A percentile compares a stretch with the other conserved stretches of the same genome.
Evolutionary conservation across 495 filamentous ascomycete species (phyloP).

Genomic region (Aeminium ludgeri): DNA sequence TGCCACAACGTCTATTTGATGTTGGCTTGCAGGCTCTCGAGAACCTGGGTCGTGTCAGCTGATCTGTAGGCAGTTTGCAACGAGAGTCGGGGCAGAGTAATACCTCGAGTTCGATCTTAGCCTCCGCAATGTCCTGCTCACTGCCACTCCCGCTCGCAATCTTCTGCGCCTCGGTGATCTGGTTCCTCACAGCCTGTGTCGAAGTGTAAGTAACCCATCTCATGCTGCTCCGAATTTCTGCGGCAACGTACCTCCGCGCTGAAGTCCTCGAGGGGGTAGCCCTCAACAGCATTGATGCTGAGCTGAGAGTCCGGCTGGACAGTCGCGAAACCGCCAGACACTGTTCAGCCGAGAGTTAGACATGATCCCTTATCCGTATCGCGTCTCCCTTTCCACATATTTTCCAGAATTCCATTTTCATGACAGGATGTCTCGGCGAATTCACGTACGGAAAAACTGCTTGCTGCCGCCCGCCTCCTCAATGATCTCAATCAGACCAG

Average conservation of each 20-base stretch:
- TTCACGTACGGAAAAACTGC: conserved; percentile 86
- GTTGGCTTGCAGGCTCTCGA: conserved; percentile 30
- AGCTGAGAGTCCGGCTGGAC: conserved; percentile 88
- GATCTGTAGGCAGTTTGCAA: not conserved
- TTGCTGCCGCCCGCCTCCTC: conserved; percentile 88
- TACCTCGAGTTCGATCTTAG: conserved; percentile 97
- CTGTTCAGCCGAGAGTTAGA: conserved; percentile 28
- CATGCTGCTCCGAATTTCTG: not conserved
- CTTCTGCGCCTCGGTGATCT: conserved; percentile 89
- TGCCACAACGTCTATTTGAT: conserved; percentile 22
- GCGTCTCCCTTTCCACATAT: not conserved
- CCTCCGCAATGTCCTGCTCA: conserved; percentile 95
- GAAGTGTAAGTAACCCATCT: not conserved
- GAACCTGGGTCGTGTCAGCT: conserved; percentile 18
- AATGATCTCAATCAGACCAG: conserved; percentile 84
- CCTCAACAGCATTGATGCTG: conserved; percentile 97
- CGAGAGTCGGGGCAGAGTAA: not conserved
- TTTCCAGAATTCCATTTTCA: not conserved
- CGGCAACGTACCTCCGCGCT: conserved; percentile 48
- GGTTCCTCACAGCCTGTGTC: conserved; percentile 43
- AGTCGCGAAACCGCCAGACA: conserved; percentile 91
- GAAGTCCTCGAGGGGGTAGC: conserved; percentile 86
- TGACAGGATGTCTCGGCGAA: not conserved
- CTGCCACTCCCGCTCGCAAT: conserved; percentile 78
- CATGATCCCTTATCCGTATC: not conserved